Evolutionary conservation across 495 filamentous ascomycete genomes (phyloP).

Genomic region (Podospora pseudoanserina): DNA sequence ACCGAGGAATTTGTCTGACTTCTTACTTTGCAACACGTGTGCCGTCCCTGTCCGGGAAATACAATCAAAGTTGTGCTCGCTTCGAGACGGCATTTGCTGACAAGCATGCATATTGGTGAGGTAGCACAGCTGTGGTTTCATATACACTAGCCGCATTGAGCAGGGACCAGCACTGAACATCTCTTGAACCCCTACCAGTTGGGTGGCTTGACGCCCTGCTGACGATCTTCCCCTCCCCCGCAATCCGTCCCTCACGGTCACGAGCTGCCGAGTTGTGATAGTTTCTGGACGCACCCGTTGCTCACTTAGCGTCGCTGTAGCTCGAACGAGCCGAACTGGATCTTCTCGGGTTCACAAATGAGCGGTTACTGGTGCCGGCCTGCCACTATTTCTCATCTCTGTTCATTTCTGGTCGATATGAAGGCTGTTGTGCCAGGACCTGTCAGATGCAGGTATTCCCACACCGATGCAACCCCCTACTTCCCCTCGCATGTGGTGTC

Average conservation of each 20-base stretch:
- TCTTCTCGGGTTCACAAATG: background rate
- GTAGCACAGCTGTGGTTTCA: background rate
- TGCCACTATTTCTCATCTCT: background rate
- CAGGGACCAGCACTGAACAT: background rate
- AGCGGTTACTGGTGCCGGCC: background rate
- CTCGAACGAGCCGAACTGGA: background rate
- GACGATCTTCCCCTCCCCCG: background rate
- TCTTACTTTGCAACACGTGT: background rate
- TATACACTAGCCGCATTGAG: background rate
- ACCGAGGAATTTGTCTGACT: background rate
- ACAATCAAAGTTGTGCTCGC: background rate
- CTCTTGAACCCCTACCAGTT: background rate
- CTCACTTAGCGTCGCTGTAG: background rate
- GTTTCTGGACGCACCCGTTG: background rate
- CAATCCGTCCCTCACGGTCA: background rate
- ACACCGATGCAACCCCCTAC: background rate
- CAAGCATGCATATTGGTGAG: background rate
- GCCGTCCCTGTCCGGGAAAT: too few relatives aligned
- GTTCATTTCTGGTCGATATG: background rate
- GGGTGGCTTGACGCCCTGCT: background rate
- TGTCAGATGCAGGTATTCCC: constrained; percentile 4
- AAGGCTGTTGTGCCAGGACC: background rate
- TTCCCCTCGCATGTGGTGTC: background rate
- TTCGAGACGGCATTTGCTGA: too few relatives aligned
- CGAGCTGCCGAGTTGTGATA: background rate